Percentiles rank a stretch among this genome's conserved stretches.
Conservation (phyloP, 345 rosid species). For the Eucalyptus erythrocorys region DNA sequence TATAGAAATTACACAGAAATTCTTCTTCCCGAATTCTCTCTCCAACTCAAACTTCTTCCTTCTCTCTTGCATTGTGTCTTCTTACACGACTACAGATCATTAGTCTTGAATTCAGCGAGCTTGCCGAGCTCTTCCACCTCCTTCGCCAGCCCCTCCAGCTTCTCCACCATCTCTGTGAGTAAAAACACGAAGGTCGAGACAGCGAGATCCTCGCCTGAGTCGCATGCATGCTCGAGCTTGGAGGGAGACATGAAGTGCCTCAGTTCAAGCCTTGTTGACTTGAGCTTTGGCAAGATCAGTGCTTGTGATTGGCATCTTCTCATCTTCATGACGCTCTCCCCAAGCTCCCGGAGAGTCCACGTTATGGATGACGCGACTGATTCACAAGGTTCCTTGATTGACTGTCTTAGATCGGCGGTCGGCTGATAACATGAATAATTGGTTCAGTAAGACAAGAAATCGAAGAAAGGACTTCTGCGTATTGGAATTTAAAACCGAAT, state of each 20-base stretch:
- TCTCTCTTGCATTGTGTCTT: no score
- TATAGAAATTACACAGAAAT: no score
- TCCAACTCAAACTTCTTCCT: no score
- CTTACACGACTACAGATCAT: neutral
- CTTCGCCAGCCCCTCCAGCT: slow-evolving; percentile 37
- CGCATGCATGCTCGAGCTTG: neutral
- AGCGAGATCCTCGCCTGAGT: slow-evolving; percentile 16
- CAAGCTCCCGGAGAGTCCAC: slow-evolving; percentile 39
- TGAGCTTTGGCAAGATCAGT: slow-evolving; percentile 23
- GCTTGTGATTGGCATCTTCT: slow-evolving; percentile 17
- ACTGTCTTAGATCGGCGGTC: slow-evolving; percentile 1
- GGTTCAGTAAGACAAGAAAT: neutral
- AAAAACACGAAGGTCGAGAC: slow-evolving; percentile 32
- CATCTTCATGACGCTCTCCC: slow-evolving; percentile 40
- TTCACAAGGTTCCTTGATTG: slow-evolving; percentile 31
- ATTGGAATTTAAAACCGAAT: neutral
- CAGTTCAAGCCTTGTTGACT: slow-evolving; percentile 26
- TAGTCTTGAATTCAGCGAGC: slow-evolving; percentile 17
- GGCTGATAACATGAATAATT: neutral
- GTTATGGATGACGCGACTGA: slow-evolving; percentile 18
- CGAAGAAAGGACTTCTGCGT: neutral
- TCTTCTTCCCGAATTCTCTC: no score
- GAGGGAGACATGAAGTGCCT: slow-evolving; percentile 1
- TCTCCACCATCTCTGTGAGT: slow-evolving; percentile 31
- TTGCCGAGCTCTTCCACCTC: slow-evolving; percentile 49